Evolutionary conservation across 768 basidiomycete genomes (phyloP).

Genomic region (Candolleomyces efflorescens): DNA sequence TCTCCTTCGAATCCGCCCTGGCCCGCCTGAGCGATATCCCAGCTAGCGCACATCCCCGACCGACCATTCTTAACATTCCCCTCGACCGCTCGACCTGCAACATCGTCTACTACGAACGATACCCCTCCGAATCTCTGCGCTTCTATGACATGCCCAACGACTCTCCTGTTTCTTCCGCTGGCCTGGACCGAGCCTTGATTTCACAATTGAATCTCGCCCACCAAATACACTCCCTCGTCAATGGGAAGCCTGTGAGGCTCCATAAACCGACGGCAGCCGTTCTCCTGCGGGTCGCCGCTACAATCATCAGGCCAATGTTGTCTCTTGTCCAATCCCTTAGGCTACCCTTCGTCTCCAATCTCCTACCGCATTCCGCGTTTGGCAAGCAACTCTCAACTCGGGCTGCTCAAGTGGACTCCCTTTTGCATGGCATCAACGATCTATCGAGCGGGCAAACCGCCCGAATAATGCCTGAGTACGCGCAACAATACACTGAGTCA

Average conservation of each 20-base stretch:
- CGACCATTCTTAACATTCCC: constrained; percentile 1
- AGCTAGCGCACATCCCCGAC: neutral
- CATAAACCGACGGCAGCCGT: constrained; percentile 19
- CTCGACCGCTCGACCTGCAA: constrained; percentile 12
- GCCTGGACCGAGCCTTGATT: constrained; percentile 33
- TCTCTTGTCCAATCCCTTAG: constrained; percentile 12
- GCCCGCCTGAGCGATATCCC: constrained; percentile 2
- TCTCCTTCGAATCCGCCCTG: neutral
- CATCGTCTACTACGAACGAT: constrained; percentile 50
- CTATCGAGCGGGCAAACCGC: constrained; percentile 30
- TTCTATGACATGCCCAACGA: constrained; percentile 53
- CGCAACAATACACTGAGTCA: constrained; percentile 67
- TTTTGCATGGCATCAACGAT: constrained; percentile 37
- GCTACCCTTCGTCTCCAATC: constrained; percentile 3
- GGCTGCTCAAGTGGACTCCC: constrained; percentile 42
- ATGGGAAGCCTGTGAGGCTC: neutral
- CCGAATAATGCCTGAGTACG: constrained; percentile 34
- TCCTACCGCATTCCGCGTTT: constrained; percentile 18
- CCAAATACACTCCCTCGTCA: constrained; percentile 17
- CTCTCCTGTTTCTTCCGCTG: constrained; percentile 21
- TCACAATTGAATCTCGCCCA: constrained; percentile 34
- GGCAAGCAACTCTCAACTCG: constrained; percentile 63
- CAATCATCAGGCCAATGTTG: constrained; percentile 8
- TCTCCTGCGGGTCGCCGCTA: constrained; percentile 19
- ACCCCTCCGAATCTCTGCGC: constrained; percentile 51